Base-by-base conservation (phyloP, 495 filamentous ascomycete species). In the Annulohypoxylon maeteangense region DNA sequence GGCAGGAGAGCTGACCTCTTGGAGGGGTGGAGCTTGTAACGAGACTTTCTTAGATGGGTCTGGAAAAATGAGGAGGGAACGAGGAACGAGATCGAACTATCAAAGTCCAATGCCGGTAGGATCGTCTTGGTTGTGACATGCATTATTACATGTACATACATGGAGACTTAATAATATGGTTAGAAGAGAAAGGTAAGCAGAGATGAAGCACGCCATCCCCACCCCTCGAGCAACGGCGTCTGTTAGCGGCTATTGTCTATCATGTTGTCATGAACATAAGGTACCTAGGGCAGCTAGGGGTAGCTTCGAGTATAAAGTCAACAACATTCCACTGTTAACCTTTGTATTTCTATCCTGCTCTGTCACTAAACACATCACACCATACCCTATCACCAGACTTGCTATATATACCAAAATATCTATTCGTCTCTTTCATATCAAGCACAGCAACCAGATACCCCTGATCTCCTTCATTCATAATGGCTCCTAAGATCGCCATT, bases 401-500 rank as follows among this genome's bases (percentile, higher is more conserved):
- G n/a, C 6, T 31, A 14, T 29, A 32, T 40, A 31, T n/a, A 14
- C 45, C 36, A 27, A 20, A 6, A 7, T 31, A 20, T 51, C 8
- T 31, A 6, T 54, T n/a, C 16, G 20, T 66, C 31, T 62, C 58
- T 20, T 18, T 40, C 62, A 38, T 40, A 31, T 20, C 44, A 27
- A 66, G 36, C 40, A 18, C 45, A 32, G 40, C 38, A 31, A 18
- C 54, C 57, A 61, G 63, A 76, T 71, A 71, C 68, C 67, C 56
- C 29, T 61, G 3, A 32, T 58, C 47, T 34, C 51, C 3, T 77
- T 48, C 55, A 31, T n/a, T 80, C 86, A 87, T 67, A 76, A 97
- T 96, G 93, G 93, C 93, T 84, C 93, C 93, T 81, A 95, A 93
- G 83, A 85, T 97, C 75, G 94, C 94, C 67, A 96, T 97, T 79